Percentiles rank a stretch among this genome's conserved stretches.
phyloP scores from a whole-genome alignment of 306 rosid genomes.

The Amphicarpaea edgeworthii region DNA sequence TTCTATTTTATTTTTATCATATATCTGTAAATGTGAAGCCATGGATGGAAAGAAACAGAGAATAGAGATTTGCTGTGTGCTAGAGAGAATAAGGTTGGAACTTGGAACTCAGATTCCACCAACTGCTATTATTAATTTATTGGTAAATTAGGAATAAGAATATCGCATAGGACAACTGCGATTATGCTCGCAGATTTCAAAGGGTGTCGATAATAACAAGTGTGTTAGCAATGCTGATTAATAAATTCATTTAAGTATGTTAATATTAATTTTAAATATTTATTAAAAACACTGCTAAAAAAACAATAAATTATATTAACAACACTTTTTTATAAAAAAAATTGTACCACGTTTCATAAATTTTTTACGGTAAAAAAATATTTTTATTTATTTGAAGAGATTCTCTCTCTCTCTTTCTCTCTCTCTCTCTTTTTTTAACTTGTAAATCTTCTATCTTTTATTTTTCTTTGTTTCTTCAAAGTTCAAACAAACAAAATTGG shows the following conservation, averaged over 20 bases:
- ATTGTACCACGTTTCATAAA: neutral
- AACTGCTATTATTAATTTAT: neutral
- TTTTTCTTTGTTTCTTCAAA: neutral
- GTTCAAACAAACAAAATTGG: neutral
- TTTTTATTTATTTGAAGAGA: neutral
- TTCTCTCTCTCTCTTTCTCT: no score
- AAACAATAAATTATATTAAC: neutral
- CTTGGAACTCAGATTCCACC: neutral
- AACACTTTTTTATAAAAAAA: neutral
- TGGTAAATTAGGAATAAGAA: no score
- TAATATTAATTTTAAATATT: neutral
- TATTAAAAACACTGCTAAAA: neutral
- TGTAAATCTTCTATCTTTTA: neutral
- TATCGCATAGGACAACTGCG: no score
- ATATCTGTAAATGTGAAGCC: slow-evolving; percentile 13
- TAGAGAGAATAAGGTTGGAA: neutral
- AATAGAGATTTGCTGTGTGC: neutral
- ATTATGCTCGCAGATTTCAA: no score
- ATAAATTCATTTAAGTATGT: neutral
- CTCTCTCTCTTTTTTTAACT: neutral
- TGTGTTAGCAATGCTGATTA: no score
- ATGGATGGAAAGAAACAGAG: neutral
- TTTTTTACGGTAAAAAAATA: no score
- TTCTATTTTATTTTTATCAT: slow-evolving; percentile 11
- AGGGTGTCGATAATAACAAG: no score